These are phyloP conservation scores for Clathrospora elynae DNA, from an alignment of 2,329 filamentous ascomycete genomes.

Conservation along the genomic window DNA sequence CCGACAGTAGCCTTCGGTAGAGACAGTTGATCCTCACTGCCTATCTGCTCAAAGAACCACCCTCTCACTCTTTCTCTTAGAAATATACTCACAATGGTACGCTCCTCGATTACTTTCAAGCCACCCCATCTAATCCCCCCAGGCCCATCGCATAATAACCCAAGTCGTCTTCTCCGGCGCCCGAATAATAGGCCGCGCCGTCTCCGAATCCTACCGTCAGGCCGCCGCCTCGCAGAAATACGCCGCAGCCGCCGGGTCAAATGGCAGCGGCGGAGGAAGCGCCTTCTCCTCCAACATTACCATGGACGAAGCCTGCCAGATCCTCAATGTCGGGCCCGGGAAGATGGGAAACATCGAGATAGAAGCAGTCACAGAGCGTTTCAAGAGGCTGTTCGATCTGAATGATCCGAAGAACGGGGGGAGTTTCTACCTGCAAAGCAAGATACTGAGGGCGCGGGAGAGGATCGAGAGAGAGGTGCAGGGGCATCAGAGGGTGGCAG, in stretches of 20 bases:
- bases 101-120: slow-evolving; percentile 2
- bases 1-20: slow-evolving; percentile 21
- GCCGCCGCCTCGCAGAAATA: slow-evolving; percentile 86
- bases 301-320: slow-evolving; percentile 95
- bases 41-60: neutral
- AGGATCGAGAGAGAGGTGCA: slow-evolving; percentile 86
- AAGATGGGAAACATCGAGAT: slow-evolving; percentile 76
- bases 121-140: slow-evolving; percentile 30
- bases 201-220: slow-evolving; percentile 93
- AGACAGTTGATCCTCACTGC: slow-evolving; percentile 1
- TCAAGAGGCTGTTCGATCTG: slow-evolving; percentile 91
- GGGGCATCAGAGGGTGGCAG: slow-evolving; percentile 70
- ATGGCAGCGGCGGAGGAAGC: slow-evolving; percentile 52
- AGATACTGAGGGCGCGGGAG: slow-evolving; percentile 88
- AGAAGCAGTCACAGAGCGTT: slow-evolving; percentile 79
- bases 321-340: slow-evolving; percentile 92
- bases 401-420: slow-evolving; percentile 96
- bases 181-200: slow-evolving; percentile 90
- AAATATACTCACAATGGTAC: slow-evolving; percentile 33
- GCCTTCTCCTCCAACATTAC: slow-evolving; percentile 76
- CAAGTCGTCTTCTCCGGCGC: slow-evolving; percentile 90
- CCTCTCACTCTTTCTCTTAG: neutral
- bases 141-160: slow-evolving; percentile 95
- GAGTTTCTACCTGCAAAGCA: slow-evolving; percentile 98
- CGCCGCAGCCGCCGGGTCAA: slow-evolving; percentile 71